These are phyloP conservation scores for Kurtzmaniella fragi DNA, from an alignment of 805 yeast genomes.

Conservation along the genomic window DNA sequence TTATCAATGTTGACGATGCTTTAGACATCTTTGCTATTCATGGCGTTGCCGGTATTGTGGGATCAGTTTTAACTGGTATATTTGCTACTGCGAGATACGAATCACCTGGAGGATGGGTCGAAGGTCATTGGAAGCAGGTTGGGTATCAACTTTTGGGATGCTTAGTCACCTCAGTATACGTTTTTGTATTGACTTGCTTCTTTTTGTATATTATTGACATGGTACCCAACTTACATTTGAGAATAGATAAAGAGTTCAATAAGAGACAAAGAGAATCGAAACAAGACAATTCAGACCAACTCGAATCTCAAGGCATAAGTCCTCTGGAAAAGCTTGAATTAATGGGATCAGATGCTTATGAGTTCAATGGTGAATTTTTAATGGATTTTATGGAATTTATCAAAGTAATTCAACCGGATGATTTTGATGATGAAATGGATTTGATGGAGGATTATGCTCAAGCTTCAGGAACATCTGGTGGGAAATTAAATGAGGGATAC, in stretches of 20 bases:
- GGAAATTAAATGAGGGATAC: too few relatives aligned
- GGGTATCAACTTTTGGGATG: slow-evolving; percentile 36
- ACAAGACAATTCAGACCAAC: neutral
- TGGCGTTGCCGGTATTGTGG: slow-evolving; percentile 37
- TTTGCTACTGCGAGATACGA: slow-evolving; percentile 29
- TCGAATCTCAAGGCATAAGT: slow-evolving; percentile 2
- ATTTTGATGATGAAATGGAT: slow-evolving; percentile 18
- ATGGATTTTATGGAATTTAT: slow-evolving; percentile 39
- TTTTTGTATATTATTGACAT: slow-evolving; percentile 32
- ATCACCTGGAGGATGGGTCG: slow-evolving; percentile 38
- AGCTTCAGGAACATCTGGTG: too few relatives aligned
- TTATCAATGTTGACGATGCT: slow-evolving; percentile 36
- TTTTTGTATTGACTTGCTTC: slow-evolving; percentile 25
- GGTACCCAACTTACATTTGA: slow-evolving; percentile 36
- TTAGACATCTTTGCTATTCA: slow-evolving; percentile 41
- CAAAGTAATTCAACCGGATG: slow-evolving; percentile 30
- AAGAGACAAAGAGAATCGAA: slow-evolving; percentile 17
- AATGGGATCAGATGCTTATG: slow-evolving; percentile 34
- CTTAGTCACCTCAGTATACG: slow-evolving; percentile 29
- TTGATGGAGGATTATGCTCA: too few relatives aligned
- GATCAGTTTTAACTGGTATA: slow-evolving; percentile 36
- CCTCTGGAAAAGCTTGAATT: slow-evolving; percentile 26
- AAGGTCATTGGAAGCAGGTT: slow-evolving; percentile 35
- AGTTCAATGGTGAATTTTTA: slow-evolving; percentile 35
- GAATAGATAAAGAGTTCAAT: slow-evolving; percentile 37